A percentile compares a stretch with the other conserved stretches of the same genome.
Evolutionary conservation across 768 basidiomycete species (phyloP).

Genomic region (Imleria badia): DNA sequence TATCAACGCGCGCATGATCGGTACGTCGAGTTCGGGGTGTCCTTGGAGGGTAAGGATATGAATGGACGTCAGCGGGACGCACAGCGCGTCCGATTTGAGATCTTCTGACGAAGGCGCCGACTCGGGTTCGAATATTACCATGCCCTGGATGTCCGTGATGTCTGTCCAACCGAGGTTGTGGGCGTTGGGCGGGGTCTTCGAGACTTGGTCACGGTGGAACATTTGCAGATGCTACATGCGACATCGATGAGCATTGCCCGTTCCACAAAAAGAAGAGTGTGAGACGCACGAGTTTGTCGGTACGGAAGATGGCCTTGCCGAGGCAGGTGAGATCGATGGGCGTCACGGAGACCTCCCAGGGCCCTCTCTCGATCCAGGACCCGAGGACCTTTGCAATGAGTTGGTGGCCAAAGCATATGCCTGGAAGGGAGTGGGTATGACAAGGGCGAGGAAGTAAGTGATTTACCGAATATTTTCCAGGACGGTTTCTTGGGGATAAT

Average conservation of each 20-base stretch:
- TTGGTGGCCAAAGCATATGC: conserved; percentile 93
- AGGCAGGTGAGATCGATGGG: not conserved
- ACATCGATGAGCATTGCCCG: no score
- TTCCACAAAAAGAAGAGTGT: not conserved
- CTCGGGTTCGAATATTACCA: not conserved
- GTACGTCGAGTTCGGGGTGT: not conserved
- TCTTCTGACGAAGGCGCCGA: not conserved
- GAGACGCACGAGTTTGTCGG: not conserved
- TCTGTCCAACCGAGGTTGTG: not conserved
- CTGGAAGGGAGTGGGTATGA: conserved; percentile 32
- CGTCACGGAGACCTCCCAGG: not conserved
- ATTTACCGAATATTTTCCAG: conserved; percentile 69
- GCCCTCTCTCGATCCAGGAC: conserved; percentile 41
- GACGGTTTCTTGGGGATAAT: conserved; percentile 50
- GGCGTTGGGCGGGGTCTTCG: not conserved
- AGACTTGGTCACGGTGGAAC: not conserved
- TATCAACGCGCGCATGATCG: not conserved
- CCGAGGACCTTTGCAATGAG: conserved; percentile 76
- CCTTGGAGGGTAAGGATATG: conserved; percentile 1
- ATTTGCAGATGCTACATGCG: not conserved
- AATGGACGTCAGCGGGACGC: not conserved
- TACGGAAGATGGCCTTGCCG: not conserved
- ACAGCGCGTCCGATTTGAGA: not conserved
- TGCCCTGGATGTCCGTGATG: not conserved
- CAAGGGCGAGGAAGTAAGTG: no score